Base-by-base conservation (phyloP, 148 eudicot genomes). In the Arctostaphylos glauca region DNA sequence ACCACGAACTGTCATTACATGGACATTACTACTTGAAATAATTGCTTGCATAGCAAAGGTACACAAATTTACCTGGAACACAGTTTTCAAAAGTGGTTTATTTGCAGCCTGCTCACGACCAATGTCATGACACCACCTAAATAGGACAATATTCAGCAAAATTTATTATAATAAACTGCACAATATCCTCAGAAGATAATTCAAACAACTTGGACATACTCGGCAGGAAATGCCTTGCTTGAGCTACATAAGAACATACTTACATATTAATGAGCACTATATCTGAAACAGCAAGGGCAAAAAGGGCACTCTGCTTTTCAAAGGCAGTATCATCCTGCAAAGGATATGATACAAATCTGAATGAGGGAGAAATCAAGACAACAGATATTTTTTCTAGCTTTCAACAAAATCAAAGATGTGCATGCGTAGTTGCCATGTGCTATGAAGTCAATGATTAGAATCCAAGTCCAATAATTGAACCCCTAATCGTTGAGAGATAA, bases 21-120 rank as follows among this genome's bases (percentile, higher is more conserved):
- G 79, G 5, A 86, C 84, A 53, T 67, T 72, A 79, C 31, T 58
- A 80, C 25, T 79, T 48, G 64, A 74, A 41, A 78, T 46, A 58
- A 72, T 70, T 25, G 19, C 13, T 81, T 66, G 14, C 4, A 66
- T 3, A 79, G 55, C 5, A 53, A 56, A 83, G 8, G 21, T 38
- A 80, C 67, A 68, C 74, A 47, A 8, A n/a, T 56, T 56, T 88
- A 94, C 99, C 97, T 96, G 99, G 88, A 96, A 96, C 23, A 96
- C 99, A 84, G 99, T 96, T 90, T 96, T 96, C 88, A 96, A 62
- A 77, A 96, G 94, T 78, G 99, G 99, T 80, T 96, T 96, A 87
- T 96, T 96, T 59, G 99, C 99, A 84, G 99, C 99, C 88, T 96
- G 99, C 86, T 96, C 99, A 88, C 99, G 98, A 9, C 99, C 99